These are phyloP conservation scores for Ogataea neopini DNA, from an alignment of 805 yeast species.

Conservation along the genomic window DNA sequence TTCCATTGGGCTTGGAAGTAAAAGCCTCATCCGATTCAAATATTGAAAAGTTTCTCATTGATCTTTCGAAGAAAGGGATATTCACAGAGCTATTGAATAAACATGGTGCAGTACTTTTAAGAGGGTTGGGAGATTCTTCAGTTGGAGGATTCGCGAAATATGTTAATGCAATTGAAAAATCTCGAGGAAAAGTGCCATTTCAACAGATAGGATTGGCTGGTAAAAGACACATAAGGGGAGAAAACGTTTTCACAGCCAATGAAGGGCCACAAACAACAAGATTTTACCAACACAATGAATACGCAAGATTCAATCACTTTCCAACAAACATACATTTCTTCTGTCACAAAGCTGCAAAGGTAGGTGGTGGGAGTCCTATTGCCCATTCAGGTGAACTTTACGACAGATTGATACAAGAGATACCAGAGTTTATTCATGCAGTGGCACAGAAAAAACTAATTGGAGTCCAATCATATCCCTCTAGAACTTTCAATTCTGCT, in stretches of 20 bases:
- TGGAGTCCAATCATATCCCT: slow-evolving; percentile 18
- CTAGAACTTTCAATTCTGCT: background rate
- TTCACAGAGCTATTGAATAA: slow-evolving; percentile 5
- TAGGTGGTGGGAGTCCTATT: slow-evolving; percentile 38
- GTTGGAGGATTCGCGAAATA: slow-evolving; percentile 22
- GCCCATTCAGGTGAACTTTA: slow-evolving; percentile 35
- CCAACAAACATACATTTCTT: slow-evolving; percentile 31
- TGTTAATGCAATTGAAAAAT: slow-evolving; percentile 26
- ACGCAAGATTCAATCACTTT: slow-evolving; percentile 31
- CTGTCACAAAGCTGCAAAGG: slow-evolving; percentile 24
- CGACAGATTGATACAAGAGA: slow-evolving; percentile 18
- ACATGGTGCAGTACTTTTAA: slow-evolving; percentile 33
- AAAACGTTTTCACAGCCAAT: slow-evolving; percentile 34
- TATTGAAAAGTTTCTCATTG: slow-evolving; percentile 1
- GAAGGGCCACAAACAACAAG: slow-evolving; percentile 30
- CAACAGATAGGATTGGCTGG: slow-evolving; percentile 35
- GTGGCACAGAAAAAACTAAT: slow-evolving; percentile 30
- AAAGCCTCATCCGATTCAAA: background rate
- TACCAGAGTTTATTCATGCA: slow-evolving; percentile 26
- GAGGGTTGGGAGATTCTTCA: slow-evolving; percentile 25
- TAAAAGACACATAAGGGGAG: slow-evolving; percentile 27
- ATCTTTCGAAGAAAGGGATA: background rate
- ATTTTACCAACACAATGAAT: slow-evolving; percentile 27
- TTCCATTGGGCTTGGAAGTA: slow-evolving; percentile 2
- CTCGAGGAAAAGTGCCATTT: slow-evolving; percentile 28